Evolutionary conservation across 1,284 basidiomycete species (phyloP).

Genomic region (Apiotrichum gamsii): DNA sequence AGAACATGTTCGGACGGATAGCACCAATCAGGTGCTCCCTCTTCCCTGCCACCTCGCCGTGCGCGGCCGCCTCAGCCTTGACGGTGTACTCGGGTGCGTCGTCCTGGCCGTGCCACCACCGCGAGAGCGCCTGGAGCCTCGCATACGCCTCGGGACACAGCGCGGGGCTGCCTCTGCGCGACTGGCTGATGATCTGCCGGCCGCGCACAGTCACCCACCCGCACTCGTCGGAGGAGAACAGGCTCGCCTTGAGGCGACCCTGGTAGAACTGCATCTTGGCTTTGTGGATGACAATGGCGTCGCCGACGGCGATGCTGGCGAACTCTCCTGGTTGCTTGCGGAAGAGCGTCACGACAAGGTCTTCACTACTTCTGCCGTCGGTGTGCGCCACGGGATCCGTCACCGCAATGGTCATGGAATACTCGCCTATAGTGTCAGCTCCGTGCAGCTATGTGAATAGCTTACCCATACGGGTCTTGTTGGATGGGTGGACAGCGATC

Average conservation of each 20-base stretch:
- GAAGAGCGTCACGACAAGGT: constrained; percentile 29
- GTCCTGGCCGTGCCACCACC: neutral
- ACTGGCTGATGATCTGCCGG: neutral
- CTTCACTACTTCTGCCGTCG: constrained; percentile 17
- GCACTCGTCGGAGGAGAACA: neutral
- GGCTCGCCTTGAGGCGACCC: constrained; percentile 17
- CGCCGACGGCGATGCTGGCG: constrained; percentile 8
- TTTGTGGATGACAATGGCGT: constrained; percentile 23
- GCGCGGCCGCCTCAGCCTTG: too few species aligned
- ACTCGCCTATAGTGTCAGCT: too few species aligned
- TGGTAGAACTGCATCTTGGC: too few species aligned
- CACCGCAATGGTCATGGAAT: too few species aligned
- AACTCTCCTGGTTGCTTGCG: constrained; percentile 13
- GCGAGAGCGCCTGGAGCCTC: neutral
- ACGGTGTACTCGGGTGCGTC: too few species aligned
- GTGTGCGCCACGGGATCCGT: too few species aligned
- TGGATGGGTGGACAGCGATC: neutral
- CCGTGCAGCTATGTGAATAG: too few species aligned
- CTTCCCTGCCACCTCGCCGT: neutral
- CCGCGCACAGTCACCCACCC: neutral
- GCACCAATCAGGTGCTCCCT: constrained; percentile 1
- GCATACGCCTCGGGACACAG: neutral
- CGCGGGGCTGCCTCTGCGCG: too few species aligned
- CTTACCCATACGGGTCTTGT: too few species aligned
- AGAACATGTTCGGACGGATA: neutral